Conservation (phyloP, 179 eudicot species). For the Silene noctiflora region DNA sequence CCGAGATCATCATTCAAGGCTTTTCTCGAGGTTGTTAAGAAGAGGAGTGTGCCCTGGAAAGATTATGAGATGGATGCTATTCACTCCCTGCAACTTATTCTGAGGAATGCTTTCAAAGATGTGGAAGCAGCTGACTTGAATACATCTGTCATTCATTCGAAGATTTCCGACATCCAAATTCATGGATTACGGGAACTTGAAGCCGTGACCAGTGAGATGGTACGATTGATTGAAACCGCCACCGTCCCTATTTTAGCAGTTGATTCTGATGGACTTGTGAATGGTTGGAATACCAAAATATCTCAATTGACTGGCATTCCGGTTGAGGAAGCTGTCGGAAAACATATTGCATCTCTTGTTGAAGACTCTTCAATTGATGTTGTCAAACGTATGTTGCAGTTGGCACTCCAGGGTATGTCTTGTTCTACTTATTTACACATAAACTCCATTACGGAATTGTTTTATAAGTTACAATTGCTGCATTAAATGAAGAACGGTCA, state of each 20-base stretch:
- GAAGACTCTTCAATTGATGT: slow-evolving; percentile 58
- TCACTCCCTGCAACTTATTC: slow-evolving; percentile 82
- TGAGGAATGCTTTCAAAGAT: slow-evolving; percentile 69
- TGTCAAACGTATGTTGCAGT: slow-evolving; percentile 60
- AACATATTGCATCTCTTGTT: slow-evolving; percentile 57
- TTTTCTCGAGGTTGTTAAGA: slow-evolving; percentile 79
- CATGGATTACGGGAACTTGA: slow-evolving; percentile 68
- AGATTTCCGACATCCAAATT: slow-evolving; percentile 58
- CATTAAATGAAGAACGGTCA: too few relatives aligned
- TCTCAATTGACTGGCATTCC: slow-evolving; percentile 69
- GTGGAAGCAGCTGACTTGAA: slow-evolving; percentile 39
- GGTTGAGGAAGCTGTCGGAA: slow-evolving; percentile 63
- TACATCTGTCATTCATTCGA: slow-evolving; percentile 44
- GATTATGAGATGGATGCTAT: slow-evolving; percentile 94
- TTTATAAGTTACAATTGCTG: neutral
- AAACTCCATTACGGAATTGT: neutral
- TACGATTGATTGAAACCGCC: slow-evolving; percentile 84
- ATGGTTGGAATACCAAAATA: slow-evolving; percentile 88
- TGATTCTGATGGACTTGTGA: slow-evolving; percentile 65
- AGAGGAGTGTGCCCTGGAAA: slow-evolving; percentile 77
- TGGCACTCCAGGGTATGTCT: slow-evolving; percentile 62
- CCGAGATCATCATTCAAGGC: slow-evolving; percentile 94
- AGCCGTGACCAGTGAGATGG: slow-evolving; percentile 85
- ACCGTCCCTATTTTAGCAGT: slow-evolving; percentile 83
- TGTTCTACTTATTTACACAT: neutral